Percentiles rank a stretch among this genome's conserved stretches.
Conservation (phyloP, 2,329 filamentous ascomycete genomes). For the Diaporthe helianthi region DNA sequence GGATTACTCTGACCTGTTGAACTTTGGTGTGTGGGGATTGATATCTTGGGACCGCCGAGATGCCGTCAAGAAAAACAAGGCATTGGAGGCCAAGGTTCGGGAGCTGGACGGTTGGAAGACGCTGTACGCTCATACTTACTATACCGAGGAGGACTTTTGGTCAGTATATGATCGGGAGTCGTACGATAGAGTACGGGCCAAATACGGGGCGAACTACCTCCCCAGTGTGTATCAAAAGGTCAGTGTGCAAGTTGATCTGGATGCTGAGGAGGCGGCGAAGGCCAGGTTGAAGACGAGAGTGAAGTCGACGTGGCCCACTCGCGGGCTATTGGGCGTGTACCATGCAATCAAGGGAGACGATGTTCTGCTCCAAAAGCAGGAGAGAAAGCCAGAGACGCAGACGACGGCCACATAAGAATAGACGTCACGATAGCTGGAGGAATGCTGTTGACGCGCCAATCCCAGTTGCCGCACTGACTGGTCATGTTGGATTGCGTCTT, state of each 20-base stretch:
- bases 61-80: slow-evolving; percentile 63
- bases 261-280: slow-evolving; percentile 41
- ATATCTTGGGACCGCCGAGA: slow-evolving; percentile 49
- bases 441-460: no score
- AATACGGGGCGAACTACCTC: slow-evolving; percentile 65
- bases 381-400: neutral
- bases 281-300: neutral
- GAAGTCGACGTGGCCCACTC: slow-evolving; percentile 20
- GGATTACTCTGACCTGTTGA: slow-evolving; percentile 51
- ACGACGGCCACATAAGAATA: neutral
- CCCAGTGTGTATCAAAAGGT: slow-evolving; percentile 75
- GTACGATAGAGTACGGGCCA: slow-evolving; percentile 64
- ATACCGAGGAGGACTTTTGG: slow-evolving; percentile 74
- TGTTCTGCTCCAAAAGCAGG: slow-evolving; percentile 14
- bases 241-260: slow-evolving; percentile 58
- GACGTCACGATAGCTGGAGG: neutral
- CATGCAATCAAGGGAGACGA: slow-evolving; percentile 12
- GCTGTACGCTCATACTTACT: slow-evolving; percentile 74
- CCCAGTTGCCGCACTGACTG: no score
- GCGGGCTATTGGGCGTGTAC: slow-evolving; percentile 20
- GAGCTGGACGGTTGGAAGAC: slow-evolving; percentile 71
- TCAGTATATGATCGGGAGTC: slow-evolving; percentile 64
- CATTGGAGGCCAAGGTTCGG: slow-evolving; percentile 65
- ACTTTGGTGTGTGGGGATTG: slow-evolving; percentile 70
- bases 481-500: neutral